A percentile compares a stretch with the other conserved stretches of the same genome.
These are phyloP conservation scores for Pyrenula massariospora DNA, from an alignment of 495 filamentous ascomycete species.

Conservation along the genomic window DNA sequence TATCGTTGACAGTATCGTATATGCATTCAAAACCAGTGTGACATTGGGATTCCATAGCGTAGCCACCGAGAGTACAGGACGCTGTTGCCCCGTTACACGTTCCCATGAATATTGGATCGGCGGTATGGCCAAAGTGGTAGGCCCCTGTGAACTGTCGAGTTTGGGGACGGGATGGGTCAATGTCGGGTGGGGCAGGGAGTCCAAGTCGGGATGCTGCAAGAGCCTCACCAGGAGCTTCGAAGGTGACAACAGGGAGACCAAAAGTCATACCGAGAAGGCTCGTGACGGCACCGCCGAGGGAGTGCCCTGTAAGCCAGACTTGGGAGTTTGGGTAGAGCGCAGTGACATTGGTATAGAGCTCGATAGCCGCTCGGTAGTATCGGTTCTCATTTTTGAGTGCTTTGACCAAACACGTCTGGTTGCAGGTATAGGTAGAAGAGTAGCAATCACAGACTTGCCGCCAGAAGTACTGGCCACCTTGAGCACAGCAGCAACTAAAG, in stretches of 20 bases:
- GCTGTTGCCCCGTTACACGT: constrained; percentile 84
- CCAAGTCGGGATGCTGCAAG: constrained; percentile 76
- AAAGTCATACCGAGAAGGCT: constrained; percentile 83
- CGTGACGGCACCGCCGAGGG: constrained; percentile 77
- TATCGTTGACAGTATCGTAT: constrained; percentile 83
- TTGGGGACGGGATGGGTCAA: constrained; percentile 57
- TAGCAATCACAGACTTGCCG: constrained; percentile 87
- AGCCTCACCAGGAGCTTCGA: constrained; percentile 84
- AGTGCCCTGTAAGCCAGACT: constrained; percentile 84
- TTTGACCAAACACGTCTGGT: constrained; percentile 72
- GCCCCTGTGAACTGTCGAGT: constrained; percentile 59
- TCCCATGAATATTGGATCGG: constrained; percentile 90
- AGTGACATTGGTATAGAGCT: constrained; percentile 87
- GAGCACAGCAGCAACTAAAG: constrained; percentile 93
- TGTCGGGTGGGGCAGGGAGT: constrained; percentile 72
- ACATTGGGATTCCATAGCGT: constrained; percentile 84
- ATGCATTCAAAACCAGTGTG: constrained; percentile 79
- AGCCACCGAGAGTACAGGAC: constrained; percentile 82
- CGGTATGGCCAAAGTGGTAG: constrained; percentile 93
- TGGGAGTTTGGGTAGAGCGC: constrained; percentile 75
- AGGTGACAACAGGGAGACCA: constrained; percentile 76
- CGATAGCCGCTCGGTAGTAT: constrained; percentile 77
- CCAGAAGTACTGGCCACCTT: constrained; percentile 81
- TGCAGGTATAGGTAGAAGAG: constrained; percentile 72
- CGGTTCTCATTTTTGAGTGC: constrained; percentile 69